Conservation (phyloP, 75 land plant genomes). For the Pinus tabuliformis region DNA sequence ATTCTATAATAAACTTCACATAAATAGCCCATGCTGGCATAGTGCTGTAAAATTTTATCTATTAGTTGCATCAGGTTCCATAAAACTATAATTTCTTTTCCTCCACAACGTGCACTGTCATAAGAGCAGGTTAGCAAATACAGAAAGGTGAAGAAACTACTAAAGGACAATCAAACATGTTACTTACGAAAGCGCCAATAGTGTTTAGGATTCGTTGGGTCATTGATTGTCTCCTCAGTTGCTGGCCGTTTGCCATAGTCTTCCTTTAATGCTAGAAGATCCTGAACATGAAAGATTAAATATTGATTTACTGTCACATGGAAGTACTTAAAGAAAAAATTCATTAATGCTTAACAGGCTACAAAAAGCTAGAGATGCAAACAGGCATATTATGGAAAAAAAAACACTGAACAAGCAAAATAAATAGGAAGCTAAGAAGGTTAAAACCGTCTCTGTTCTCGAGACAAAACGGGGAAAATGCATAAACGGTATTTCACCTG, state of each 20-base stretch:
- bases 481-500: constrained; percentile 50
- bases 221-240: constrained; percentile 92
- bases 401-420: not conserved
- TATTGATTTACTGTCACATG: not conserved
- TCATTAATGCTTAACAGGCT: not conserved
- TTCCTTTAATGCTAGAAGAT: constrained; percentile 85
- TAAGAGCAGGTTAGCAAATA: not conserved
- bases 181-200: constrained; percentile 96
- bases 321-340: not conserved
- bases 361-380: constrained; percentile 1
- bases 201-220: constrained; percentile 98
- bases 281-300: constrained; percentile 40
- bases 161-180: not conserved
- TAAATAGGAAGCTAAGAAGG: not conserved
- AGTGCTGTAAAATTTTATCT: not conserved
- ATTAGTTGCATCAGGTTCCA: not conserved
- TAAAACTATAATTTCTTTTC: not conserved
- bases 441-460: not conserved
- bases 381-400: not conserved
- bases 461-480: not conserved
- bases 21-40: too few relatives aligned
- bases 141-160: not conserved
- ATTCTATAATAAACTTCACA: too few relatives aligned
- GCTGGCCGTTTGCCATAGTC: constrained; percentile 85
- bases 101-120: not conserved